Conservation (phyloP, 2,329 filamentous ascomycete species). For the Stemphylium vesicarium region DNA sequence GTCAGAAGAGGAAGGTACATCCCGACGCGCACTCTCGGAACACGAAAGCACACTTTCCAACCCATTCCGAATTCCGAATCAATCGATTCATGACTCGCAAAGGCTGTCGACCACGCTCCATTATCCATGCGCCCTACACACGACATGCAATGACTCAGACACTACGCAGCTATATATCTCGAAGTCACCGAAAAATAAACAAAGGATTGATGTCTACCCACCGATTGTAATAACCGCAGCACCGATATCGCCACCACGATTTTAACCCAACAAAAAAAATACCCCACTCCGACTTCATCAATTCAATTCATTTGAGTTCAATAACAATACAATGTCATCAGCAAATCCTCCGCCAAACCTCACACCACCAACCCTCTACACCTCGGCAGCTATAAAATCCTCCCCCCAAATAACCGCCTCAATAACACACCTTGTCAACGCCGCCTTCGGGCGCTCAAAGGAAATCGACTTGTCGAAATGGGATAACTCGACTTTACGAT, state of each 20-base stretch:
- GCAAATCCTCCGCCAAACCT: background rate
- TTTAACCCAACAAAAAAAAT: background rate
- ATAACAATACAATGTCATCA: background rate
- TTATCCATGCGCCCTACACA: background rate
- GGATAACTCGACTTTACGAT: slow-evolving; percentile 17
- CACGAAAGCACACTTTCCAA: background rate
- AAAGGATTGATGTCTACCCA: no score
- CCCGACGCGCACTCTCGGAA: background rate
- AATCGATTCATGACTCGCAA: no score
- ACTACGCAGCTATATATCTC: no score
- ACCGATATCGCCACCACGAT: no score
- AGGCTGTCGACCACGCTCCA: no score
- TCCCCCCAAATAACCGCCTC: slow-evolving; percentile 15
- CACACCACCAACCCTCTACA: slow-evolving; percentile 21
- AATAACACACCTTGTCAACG: slow-evolving; percentile 26
- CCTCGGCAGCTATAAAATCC: slow-evolving; percentile 7
- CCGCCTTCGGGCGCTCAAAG: slow-evolving; percentile 29
- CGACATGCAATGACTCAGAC: background rate
- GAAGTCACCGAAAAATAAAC: no score
- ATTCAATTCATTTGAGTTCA: no score
- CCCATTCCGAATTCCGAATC: background rate
- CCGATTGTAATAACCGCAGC: no score
- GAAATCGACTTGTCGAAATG: slow-evolving; percentile 20
- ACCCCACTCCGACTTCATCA: background rate
- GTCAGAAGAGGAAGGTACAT: background rate